Conservation (phyloP, 768 basidiomycete species). For the Tulasnella sp. region DNA sequence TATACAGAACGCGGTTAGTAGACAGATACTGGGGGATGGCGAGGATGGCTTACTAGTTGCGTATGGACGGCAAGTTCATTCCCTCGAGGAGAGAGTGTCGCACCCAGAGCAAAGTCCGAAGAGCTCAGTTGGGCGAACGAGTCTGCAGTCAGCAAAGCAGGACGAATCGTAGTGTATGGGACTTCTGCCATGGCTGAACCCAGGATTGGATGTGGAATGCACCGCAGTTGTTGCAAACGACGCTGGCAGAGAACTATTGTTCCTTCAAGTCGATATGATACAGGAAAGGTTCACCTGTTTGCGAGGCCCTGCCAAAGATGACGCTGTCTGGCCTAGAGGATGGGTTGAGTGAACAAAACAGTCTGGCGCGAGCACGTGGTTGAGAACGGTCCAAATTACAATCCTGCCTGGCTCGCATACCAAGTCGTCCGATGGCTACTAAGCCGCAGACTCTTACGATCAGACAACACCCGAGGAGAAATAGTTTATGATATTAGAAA, state of each 20-base stretch:
- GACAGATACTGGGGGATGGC: neutral
- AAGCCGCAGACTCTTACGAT: neutral
- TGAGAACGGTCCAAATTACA: neutral
- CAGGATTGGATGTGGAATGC: neutral
- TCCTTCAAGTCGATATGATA: neutral
- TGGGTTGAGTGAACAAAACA: neutral
- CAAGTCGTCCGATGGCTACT: too few relatives aligned
- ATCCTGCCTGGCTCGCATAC: neutral
- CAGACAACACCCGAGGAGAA: neutral
- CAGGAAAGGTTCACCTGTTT: neutral
- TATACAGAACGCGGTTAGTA: neutral
- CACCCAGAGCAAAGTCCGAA: constrained; percentile 20
- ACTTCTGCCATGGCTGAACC: neutral
- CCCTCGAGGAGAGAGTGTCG: constrained; percentile 16
- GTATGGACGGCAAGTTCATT: constrained; percentile 23
- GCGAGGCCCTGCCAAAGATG: neutral
- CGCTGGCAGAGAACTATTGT: neutral
- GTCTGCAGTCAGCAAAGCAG: constrained; percentile 9
- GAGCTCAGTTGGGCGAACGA: constrained; percentile 8
- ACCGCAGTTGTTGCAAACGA: neutral
- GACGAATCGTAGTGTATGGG: neutral
- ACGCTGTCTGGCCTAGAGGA: neutral
- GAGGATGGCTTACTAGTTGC: constrained; percentile 7
- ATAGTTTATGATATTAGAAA: neutral
- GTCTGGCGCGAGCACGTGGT: neutral